Evolutionary conservation across 495 filamentous ascomycete species (phyloP), one percentile per base, ranked within the genome.

Genomic region (Usnea hakonensis): DNA sequence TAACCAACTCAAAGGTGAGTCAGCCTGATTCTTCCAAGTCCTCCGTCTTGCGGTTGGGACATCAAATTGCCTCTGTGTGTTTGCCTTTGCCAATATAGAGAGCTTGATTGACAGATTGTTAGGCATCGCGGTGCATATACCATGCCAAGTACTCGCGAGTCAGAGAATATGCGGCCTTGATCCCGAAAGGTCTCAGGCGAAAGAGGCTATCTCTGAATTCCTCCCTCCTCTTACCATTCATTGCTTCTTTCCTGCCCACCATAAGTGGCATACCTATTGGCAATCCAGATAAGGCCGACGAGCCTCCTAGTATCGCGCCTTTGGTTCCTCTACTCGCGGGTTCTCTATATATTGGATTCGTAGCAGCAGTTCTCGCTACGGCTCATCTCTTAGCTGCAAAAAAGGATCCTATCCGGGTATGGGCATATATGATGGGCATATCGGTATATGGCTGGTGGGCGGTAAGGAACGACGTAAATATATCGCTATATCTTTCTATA

Each of bases 371-470:
- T 5, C 57, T 59, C 19, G n/a, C 32, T 48, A 21, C 28, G 57
- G 43, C 57, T 48, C 19, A 23, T 7, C 19, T 36, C 36, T n/a
- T 59, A 23, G 57, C 57, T 17, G 8, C 28, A 23, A 28, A 11
- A 35, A 59, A 48, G 2, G 57, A 43, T 26, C 9, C 57, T 28
- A 59, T 50, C 2, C 48, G 33, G 21, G 57, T 59, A 9, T 59
- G 57, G 57, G 28, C 30, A 35, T 48, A 19, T n/a, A 50, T 59
- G 57, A 59, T 59, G 57, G 36, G 17, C 30, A 30, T 50, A n/a
- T 59, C 41, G 38, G 57, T 41, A 16, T 59, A 48, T 50, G 57
- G 57, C 5, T 59, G 57, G 57, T 59, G 43, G 57, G 43, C 30
- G 1, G 48, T 59, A 11, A 50, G 40, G 36, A 44, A n/a, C 7